phyloP scores from a whole-genome alignment of 306 rosid genomes.

The Dalbergia cochinchinensis region DNA sequence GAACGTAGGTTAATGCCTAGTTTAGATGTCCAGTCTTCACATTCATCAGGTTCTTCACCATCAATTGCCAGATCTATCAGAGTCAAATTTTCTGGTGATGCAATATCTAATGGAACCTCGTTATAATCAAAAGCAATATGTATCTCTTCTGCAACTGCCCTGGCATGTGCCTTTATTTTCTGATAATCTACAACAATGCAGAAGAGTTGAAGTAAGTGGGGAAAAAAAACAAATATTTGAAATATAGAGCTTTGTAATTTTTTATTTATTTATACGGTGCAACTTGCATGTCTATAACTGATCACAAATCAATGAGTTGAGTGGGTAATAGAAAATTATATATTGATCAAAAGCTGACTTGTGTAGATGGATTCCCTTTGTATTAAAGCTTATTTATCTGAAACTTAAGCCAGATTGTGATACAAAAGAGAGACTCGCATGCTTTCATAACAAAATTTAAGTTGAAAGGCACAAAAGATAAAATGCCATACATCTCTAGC shows the following conservation, averaged over 20 bases:
- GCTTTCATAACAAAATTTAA: constrained; percentile 35
- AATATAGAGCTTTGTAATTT: constrained; percentile 29
- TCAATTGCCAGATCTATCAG: constrained; percentile 92
- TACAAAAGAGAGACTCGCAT: constrained; percentile 36
- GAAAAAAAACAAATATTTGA: constrained; percentile 8
- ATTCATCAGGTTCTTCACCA: constrained; percentile 65
- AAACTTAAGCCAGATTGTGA: constrained; percentile 32
- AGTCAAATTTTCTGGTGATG: constrained; percentile 80
- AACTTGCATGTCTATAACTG: constrained; percentile 19
- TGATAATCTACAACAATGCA: constrained; percentile 76
- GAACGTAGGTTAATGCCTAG: constrained; percentile 81
- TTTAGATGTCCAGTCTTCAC: constrained; percentile 93
- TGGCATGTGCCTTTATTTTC: constrained; percentile 91
- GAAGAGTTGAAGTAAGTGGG: constrained; percentile 27
- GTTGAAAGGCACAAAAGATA: constrained; percentile 22
- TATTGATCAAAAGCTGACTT: constrained; percentile 26
- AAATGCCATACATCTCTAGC: constrained; percentile 27
- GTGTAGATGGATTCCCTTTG: constrained; percentile 33
- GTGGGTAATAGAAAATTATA: constrained; percentile 12
- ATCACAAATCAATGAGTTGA: not conserved
- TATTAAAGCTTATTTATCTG: constrained; percentile 30
- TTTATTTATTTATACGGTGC: constrained; percentile 26
- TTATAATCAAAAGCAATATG: constrained; percentile 70
- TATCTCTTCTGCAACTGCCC: constrained; percentile 86
- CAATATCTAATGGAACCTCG: constrained; percentile 77